Base-by-base conservation (phyloP, 345 rosid species). In the Eucalyptus polyanthemos region DNA sequence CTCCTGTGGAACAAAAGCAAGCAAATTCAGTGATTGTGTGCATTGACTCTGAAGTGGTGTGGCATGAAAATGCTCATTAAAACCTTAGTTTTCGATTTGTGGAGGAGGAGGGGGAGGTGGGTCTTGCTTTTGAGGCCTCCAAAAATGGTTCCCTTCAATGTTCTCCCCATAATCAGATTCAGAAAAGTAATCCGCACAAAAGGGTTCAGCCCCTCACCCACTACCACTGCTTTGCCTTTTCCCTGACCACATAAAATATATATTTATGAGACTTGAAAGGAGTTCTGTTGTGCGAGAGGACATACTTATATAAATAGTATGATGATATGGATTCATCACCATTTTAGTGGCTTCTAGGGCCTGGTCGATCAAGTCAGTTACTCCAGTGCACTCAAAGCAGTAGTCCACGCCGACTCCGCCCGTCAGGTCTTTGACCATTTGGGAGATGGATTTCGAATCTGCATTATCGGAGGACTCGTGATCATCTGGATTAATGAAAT, bases 301-400 rank as follows among this genome's bases (percentile, higher is more conserved):
- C 86, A 21, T 86, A 17, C 24, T 49, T 11, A 31, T 21, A 67
- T 37, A 14, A 42, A n/a, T 14, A 6, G 19, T 8, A 58, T 40
- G 31, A 31, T 9, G 56, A 27, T 19, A 49, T 45, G 14, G 14
- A 34, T 7, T 81, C 60, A 16, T 65, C 47, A 93, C 97, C 92
- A 92, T n/a, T 91, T 93, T 92, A 50, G 95, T 92, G 81, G 96
- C 90, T 50, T 88, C 87, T 44, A 97, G 87, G 49, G 96, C 97
- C 88, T 96, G 89, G 89, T 93, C 89, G 58, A 93, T 47, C 86
- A 95, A 92, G 24, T 87, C 49, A 6, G 91, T 19, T 14, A 49
- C 90, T 21, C 96, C 98, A 11, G 93, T 91, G 91, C 98, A 97
- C 87, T 95, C 97, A 72, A 97, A 93, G 93, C 96, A 90, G 86